Evolutionary conservation across 140 eudicot genomes (phyloP), one percentile per base, ranked within the genome.

Genomic region (Ambrosia hybrid): DNA sequence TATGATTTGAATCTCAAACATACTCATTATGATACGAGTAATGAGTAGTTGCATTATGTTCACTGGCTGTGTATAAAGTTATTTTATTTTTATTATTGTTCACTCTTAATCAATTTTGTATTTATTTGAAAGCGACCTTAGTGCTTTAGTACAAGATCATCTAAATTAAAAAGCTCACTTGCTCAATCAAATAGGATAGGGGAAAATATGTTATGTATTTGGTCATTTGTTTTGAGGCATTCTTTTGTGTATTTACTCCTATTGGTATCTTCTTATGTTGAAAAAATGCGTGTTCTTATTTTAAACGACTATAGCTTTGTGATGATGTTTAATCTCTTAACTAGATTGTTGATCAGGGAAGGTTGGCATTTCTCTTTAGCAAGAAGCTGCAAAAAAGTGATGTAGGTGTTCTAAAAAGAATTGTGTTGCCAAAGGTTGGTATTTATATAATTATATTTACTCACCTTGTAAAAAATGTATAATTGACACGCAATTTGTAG

Each of bases 361-460:
- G 88, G 73, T 68, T 92, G 58, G 68, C 73, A 16, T 89, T 83
- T 83, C 91, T 92, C 74, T 92, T 92, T 73, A 79, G 87, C 72
- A 92, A 92, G 89, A 85, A 89, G 77, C 92, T 92, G n/a, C 83
- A 87, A 71, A 92, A 86, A 68, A 92, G 96, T 46, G 98, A 92
- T 46, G 96, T 92, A 2, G 73, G 96, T 14, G 71, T 74, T 55
- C 88, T 92, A 41, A 83, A 89, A 67, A 67, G 98, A 76, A 89
- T 92, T 59, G 84, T 92, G 55, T 79, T 92, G 30, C 98, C 98
- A 39, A 92, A 92, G 98, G 98, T 92, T 46, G 26, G 71, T 51
- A 72, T 17, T 13, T 49, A 21, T 11, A 12, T 37, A n/a, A n/a
- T n/a, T n/a, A n/a, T n/a, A n/a, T n/a, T 4, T 67, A 41, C 9